phyloP scores from a whole-genome alignment of 2,329 filamentous ascomycete species.

The Neurospora crassa region DNA sequence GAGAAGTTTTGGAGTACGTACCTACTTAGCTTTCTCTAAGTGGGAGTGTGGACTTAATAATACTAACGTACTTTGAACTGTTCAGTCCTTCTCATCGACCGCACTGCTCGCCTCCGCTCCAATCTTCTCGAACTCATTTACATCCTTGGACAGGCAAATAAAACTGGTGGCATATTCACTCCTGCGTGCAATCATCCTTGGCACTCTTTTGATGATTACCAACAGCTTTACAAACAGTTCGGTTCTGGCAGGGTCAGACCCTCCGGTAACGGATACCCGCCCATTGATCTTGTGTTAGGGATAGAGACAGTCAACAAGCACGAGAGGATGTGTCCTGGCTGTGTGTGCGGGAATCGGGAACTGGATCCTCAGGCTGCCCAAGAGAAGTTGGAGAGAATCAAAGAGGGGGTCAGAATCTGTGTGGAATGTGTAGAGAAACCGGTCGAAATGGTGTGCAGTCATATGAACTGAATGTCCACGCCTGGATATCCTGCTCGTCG shows the following conservation, averaged over 20 bases:
- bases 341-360: not conserved
- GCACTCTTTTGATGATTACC: not conserved
- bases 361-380: not conserved
- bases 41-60: too few relatives aligned
- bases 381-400: not conserved
- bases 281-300: not conserved
- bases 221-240: not conserved
- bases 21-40: too few relatives aligned
- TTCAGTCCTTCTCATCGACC: too few relatives aligned
- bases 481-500: not conserved
- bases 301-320: not conserved
- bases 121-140: not conserved
- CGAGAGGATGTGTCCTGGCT: not conserved
- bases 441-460: not conserved
- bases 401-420: not conserved
- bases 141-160: not conserved
- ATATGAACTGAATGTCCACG: not conserved
- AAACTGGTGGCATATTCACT: not conserved
- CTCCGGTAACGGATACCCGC: not conserved
- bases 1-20: too few relatives aligned
- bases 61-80: too few relatives aligned
- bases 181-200: not conserved
- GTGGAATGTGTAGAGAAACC: not conserved
- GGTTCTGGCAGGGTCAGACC: too few relatives aligned
- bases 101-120: not conserved